These are phyloP conservation scores for Metschnikowia santaceciliae DNA, from an alignment of 805 yeast species.

Conservation along the genomic window DNA sequence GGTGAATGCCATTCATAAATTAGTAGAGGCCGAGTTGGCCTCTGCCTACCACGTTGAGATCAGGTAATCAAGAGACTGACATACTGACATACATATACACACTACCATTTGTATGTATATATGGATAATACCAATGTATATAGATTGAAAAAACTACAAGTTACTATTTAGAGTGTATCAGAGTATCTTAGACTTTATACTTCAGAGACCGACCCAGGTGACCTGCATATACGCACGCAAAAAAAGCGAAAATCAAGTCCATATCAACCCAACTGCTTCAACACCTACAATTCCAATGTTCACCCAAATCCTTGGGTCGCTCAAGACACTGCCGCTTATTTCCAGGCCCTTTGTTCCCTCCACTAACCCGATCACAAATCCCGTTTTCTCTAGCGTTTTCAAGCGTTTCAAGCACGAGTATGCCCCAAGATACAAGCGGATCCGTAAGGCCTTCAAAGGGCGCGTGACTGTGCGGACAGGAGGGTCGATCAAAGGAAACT, in stretches of 20 bases:
- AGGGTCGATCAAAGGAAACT: constrained; percentile 86
- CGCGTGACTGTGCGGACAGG: constrained; percentile 93
- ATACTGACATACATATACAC: too few species aligned
- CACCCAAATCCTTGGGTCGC: constrained; percentile 4
- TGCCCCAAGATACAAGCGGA: constrained; percentile 69
- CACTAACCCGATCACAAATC: neutral
- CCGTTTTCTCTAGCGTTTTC: constrained; percentile 7
- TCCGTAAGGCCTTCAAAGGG: constrained; percentile 85
- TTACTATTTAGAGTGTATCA: too few species aligned
- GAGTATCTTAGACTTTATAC: neutral
- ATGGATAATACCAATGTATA: neutral
- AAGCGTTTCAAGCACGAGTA: constrained; percentile 58
- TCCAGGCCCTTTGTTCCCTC: neutral
- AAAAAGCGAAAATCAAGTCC: neutral
- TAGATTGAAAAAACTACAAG: too few species aligned
- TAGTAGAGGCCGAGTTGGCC: constrained; percentile 56
- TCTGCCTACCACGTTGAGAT: constrained; percentile 54
- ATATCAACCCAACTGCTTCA: neutral
- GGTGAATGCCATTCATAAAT: constrained; percentile 66
- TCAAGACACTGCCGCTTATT: neutral
- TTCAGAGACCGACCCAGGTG: neutral
- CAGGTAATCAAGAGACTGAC: constrained; percentile 22
- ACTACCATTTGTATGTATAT: too few species aligned
- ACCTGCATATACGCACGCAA: neutral
- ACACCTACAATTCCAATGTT: constrained; percentile 5